Base-by-base conservation (phyloP, 495 filamentous ascomycete genomes). In the Trichoderma virens region DNA sequence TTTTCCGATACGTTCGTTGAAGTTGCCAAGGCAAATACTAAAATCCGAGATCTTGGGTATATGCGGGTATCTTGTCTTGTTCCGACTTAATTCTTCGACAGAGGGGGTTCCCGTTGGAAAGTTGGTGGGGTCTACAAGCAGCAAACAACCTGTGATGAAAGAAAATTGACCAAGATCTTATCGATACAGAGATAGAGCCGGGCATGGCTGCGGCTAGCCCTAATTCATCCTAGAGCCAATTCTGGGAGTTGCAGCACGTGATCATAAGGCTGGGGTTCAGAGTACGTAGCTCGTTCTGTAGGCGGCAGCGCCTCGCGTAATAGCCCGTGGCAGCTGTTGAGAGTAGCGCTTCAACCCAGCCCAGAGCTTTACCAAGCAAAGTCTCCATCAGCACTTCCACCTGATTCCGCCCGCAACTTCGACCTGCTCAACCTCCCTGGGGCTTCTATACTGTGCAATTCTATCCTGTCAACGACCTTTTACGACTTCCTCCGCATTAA, bases 261-360 rank as follows among this genome's bases (percentile, higher is more conserved):
- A 61, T 56, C 31, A 51, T 59, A 65, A 59, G 64, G 64, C 61
- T 60, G 63, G 27, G 64, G 68, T 68, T 68, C 63, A 31, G 51
- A 56, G 45, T 56, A 56, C 51, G 51, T 56, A 56, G 51, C 51
- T 56, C 45, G 56, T 61, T 27, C 27, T 25, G 66, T 66, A 75
- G 74, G 74, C 74, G 73, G 73, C 74, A 72, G 74, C 70, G 70
- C 67, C 72, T 77, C 75, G 73, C 75, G 75, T 76, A 76, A 76
- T 71, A 61, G 60, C 60, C 60, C 28, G 38, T 25, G 31, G 60
- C 60, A 35, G 60, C 51, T 28, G 51, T 16, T 11, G 23, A 28
- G 7, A 28, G 51, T 56, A 56, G 25, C 51, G 23, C 23, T 23
- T 56, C 51, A 56, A n/a, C 23, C 25, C 51, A 56, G 51, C 51